phyloP scores from a whole-genome alignment of 192 early-diverging fungal genomes.

The Backusella liffmaniae region DNA sequence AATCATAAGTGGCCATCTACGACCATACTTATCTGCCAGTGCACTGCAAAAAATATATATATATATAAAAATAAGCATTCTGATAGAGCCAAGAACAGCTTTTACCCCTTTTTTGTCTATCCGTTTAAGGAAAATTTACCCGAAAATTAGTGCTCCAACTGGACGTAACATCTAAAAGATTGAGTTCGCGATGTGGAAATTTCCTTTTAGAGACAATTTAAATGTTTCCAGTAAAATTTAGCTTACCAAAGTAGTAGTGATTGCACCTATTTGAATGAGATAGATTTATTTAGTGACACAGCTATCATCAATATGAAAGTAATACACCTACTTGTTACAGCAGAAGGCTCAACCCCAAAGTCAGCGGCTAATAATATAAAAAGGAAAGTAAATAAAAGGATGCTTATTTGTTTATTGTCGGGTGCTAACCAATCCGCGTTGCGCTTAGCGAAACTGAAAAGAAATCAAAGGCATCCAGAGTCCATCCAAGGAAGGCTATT shows the following conservation, averaged over 20 bases:
- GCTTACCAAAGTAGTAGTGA: conserved; percentile 59
- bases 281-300: not conserved
- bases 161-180: conserved; percentile 56
- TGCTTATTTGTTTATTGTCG: not conserved
- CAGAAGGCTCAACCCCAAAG: conserved; percentile 53
- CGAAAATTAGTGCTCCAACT: conserved; percentile 74
- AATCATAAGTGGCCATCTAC: conserved; percentile 65
- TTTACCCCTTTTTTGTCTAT: not conserved
- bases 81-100: not conserved
- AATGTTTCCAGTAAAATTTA: not conserved
- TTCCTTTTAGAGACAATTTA: not conserved
- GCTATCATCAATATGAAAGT: not conserved
- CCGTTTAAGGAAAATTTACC: conserved; percentile 6
- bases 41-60: conserved; percentile 39
- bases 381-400: not conserved
- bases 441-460: conserved; percentile 60
- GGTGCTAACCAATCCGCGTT: conserved; percentile 42
- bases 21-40: conserved; percentile 66
- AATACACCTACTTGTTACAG: conserved; percentile 46
- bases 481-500: conserved; percentile 66
- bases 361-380: conserved; percentile 35
- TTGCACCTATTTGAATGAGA: conserved; percentile 39
- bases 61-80: not conserved
- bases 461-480: conserved; percentile 71
- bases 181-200: not conserved